Percentiles rank a stretch among this genome's conserved stretches.
Conservation (phyloP, 805 yeast species). For the Danielia oregonensis region DNA sequence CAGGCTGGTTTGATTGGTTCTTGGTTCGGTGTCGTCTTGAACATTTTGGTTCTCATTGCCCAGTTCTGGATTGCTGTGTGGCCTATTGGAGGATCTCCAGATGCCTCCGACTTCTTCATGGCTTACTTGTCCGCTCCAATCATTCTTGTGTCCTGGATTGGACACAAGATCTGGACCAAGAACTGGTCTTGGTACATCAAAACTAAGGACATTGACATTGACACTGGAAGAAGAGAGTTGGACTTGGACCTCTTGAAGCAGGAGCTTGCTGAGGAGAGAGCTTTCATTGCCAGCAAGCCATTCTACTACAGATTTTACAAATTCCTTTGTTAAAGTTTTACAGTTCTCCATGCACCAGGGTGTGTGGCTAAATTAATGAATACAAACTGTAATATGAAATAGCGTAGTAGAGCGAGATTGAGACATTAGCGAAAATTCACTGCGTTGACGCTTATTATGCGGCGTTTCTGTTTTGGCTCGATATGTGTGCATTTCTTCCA, state of each 20-base stretch:
- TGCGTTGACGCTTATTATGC: too few relatives aligned
- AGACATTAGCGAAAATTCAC: too few relatives aligned
- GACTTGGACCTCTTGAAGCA: conserved; percentile 37
- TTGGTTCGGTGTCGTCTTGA: conserved; percentile 45
- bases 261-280: conserved; percentile 55
- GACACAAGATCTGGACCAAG: conserved; percentile 52
- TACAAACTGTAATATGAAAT: background rate
- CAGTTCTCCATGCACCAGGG: background rate
- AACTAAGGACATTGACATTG: conserved; percentile 33
- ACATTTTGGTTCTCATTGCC: conserved; percentile 49
- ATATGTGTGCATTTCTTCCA: too few relatives aligned
- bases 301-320: conserved; percentile 47
- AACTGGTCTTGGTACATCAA: conserved; percentile 30
- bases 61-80: conserved; percentile 66
- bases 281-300: conserved; percentile 43
- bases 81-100: conserved; percentile 43
- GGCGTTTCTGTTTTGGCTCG: too few relatives aligned
- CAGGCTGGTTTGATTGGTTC: conserved; percentile 54
- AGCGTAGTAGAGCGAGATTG: too few relatives aligned
- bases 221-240: conserved; percentile 37
- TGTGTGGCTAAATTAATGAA: background rate
- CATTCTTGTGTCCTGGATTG: conserved; percentile 51
- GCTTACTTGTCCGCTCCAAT: conserved; percentile 65
- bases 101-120: conserved; percentile 48
- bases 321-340: conserved; percentile 56